Base-by-base conservation (phyloP, 768 basidiomycete genomes). In the Favolaschia claudopus region DNA sequence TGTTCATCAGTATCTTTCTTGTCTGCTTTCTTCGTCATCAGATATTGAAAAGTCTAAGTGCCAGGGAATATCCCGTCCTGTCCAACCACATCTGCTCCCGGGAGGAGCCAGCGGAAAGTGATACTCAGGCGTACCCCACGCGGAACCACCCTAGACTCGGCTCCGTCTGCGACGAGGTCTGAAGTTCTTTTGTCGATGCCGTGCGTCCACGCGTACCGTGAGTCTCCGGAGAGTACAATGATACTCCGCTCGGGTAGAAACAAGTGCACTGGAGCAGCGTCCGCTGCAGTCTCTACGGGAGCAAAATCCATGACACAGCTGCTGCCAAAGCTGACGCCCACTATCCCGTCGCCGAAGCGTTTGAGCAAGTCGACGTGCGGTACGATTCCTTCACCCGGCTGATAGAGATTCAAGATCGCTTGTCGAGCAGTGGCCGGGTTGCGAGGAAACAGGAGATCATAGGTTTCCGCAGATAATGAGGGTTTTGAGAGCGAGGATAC, bases 401-500 rank as follows among this genome's bases (percentile, higher is more conserved):
- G 76, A 71, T 99, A 99, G 2, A 95, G 78, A 70, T 98, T 99
- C 49, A 98, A 65, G 54, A 98, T 99, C 1, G 87, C 92, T 69
- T 98, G 95, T 25, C 93, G 82, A 0, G 92, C 89, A 39, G 67
- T 69, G 24, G 74, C 71, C 28, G 80, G 74, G 39, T 68, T 63
- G 6, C 60, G 58, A 1, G 89, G 88, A 66, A 93, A 93, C 22
- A 93, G 78, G 19, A 92, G 77, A 7, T 72, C 66, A 60, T 88
- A 80, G 0, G 79, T 82, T 25, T 77, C 70, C 2, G 67, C 45
- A 0, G 89, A 84, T 3, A 95, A 73, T 15, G 74, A 60, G 2
- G 84, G 82, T 4, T 69, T 69, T 1, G 93, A 78, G 36, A 87
- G 64, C 0, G 54, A 61, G 1, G 84, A 79, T 12, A 94, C 73